Base-by-base conservation (phyloP, 129 eudicot genomes). In the Sambucus nigra region DNA sequence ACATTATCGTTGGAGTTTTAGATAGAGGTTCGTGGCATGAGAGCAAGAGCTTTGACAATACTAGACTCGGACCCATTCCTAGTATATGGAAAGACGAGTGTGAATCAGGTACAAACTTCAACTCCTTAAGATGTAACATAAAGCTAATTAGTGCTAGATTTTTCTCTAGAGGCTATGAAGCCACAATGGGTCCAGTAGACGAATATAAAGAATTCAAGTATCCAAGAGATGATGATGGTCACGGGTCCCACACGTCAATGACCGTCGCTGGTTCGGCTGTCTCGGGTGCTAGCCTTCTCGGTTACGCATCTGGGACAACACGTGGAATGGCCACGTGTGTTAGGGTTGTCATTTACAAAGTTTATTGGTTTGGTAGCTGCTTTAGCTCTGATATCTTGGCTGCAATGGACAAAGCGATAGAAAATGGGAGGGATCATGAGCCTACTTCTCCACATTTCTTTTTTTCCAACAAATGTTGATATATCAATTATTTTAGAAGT, bases 1-100 rank as follows among this genome's bases (percentile, higher is more conserved):
- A n/a, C n/a, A n/a, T 84, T 29, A 27, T 89, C 1, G 65, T 89
- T 4, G 97, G 97, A 0, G 79, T 89, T 28, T 61, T 89, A 51
- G 97, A 89, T 65, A 89, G 95, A 20, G 97, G 97, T 0, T 85
- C 79, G 3, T 89, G 97, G 97, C 97, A 95, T 21, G 97, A 89
- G 66, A 84, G 93, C 55, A 80, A 73, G 78, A 89, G 97, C 67
- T 89, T 64, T 29, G 83, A 76, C 8, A 95, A 89, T 23, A 64
- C 80, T 6, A 95, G 97, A 26, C 58, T 84, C 56, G 95, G 95
- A 0, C 75, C 97, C 0, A 57, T 84, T n/a, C 97, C 97, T 3
- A 52, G 59, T 42, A 69, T 75, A 17, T 89, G 97, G 97, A 78
- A 72, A 60, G 97, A 95, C 11, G 76, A 55, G 52, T 89, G 97